Conservation (phyloP, 257 asterid species). For the Avicennia marina region DNA sequence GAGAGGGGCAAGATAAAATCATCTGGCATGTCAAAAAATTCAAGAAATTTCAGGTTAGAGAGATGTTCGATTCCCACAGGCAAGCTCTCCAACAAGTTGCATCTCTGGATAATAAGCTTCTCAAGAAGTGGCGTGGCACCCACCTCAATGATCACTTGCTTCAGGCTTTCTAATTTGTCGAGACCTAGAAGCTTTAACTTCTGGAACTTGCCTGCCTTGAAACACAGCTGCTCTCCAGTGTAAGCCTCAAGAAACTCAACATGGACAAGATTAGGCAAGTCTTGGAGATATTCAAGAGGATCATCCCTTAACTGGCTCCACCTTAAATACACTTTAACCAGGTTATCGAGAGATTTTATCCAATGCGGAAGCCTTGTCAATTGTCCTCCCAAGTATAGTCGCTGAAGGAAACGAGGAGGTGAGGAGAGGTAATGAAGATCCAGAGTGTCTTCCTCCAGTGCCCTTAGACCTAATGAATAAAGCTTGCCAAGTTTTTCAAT, state of each 20-base stretch:
- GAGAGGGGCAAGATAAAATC: conserved; percentile 13
- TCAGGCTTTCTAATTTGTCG: conserved; percentile 5
- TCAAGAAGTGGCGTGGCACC: conserved; percentile 33
- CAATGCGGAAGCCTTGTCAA: conserved; percentile 24
- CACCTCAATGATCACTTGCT: conserved; percentile 17
- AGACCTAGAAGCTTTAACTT: conserved; percentile 25
- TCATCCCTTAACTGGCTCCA: conserved; percentile 29
- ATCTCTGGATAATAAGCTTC: conserved; percentile 28
- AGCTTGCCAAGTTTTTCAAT: conserved; percentile 26
- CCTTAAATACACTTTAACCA: conserved; percentile 25
- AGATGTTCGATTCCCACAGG: conserved; percentile 26
- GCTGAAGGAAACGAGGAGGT: conserved; percentile 32
- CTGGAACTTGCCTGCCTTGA: conserved; percentile 27
- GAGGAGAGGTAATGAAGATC: conserved; percentile 23
- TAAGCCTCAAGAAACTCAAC: conserved; percentile 29
- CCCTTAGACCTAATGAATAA: conserved; percentile 17
- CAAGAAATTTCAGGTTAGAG: conserved; percentile 12
- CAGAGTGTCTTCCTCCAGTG: conserved; percentile 22
- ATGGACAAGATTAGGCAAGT: conserved; percentile 32
- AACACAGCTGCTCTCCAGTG: conserved; percentile 23
- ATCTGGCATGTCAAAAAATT: conserved; percentile 25
- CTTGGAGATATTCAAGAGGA: conserved; percentile 34
- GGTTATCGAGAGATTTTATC: conserved; percentile 23
- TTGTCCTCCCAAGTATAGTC: conserved; percentile 23
- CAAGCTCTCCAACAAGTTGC: conserved; percentile 19